A percentile compares a stretch with the other conserved stretches of the same genome.
These are phyloP conservation scores for Inonotus obliquus DNA, from an alignment of 1,284 basidiomycete species.

Conservation along the genomic window DNA sequence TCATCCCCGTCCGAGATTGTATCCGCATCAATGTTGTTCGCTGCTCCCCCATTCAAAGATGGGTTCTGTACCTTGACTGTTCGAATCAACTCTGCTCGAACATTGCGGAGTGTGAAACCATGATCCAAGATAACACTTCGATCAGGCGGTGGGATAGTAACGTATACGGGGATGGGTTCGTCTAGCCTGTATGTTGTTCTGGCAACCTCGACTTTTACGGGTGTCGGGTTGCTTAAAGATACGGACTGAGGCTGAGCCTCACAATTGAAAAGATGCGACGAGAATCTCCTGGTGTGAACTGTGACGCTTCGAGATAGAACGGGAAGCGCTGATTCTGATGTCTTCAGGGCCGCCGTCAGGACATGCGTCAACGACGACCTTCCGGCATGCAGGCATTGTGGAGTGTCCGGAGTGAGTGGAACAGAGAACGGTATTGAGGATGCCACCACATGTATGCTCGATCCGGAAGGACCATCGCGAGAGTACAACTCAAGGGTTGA, in stretches of 20 bases:
- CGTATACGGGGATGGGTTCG: constrained; percentile 70
- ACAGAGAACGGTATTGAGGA: constrained; percentile 71
- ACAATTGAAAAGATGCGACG: constrained; percentile 53
- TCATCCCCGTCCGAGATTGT: not conserved
- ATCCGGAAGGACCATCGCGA: constrained; percentile 27
- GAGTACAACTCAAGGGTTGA: constrained; percentile 51
- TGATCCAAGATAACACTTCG: constrained; percentile 58
- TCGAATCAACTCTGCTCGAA: constrained; percentile 68
- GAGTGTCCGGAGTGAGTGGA: constrained; percentile 66
- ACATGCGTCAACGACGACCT: constrained; percentile 63
- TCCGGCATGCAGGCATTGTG: constrained; percentile 69
- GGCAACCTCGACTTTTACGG: constrained; percentile 64
- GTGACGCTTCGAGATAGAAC: constrained; percentile 50
- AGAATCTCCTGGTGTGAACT: constrained; percentile 71
- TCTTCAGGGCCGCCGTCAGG: constrained; percentile 59
- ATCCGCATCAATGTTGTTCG: constrained; percentile 23
- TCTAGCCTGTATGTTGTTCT: constrained; percentile 61
- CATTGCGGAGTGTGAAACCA: constrained; percentile 66
- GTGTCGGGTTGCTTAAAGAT: constrained; percentile 54
- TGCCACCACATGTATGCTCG: constrained; percentile 38
- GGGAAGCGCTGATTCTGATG: constrained; percentile 37
- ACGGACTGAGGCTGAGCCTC: constrained; percentile 54
- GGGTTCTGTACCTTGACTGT: constrained; percentile 45
- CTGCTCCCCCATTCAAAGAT: constrained; percentile 23
- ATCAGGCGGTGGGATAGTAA: constrained; percentile 67